These are phyloP conservation scores for Backusella luteola DNA, from an alignment of 192 early-diverging fungal genomes.

Conservation along the genomic window DNA sequence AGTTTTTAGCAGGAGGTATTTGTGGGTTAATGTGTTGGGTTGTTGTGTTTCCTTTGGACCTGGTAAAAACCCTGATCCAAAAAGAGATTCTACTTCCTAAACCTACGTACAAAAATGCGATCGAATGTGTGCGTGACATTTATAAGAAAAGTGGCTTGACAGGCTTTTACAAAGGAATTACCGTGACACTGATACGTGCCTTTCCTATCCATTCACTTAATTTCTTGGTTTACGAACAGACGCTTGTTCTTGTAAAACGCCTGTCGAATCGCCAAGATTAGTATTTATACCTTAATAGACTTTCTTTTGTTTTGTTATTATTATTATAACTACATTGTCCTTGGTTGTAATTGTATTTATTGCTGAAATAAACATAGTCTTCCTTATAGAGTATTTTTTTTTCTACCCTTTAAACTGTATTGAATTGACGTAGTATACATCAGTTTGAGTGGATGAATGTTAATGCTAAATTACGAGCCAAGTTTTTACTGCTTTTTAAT, in stretches of 20 bases:
- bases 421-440: no score
- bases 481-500: not conserved
- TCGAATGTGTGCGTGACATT: constrained; percentile 51
- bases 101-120: constrained; percentile 41
- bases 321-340: not conserved
- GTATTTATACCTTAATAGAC: constrained; percentile 6
- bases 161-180: constrained; percentile 71
- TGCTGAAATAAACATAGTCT: not conserved
- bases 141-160: constrained; percentile 49
- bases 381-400: no score
- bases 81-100: constrained; percentile 60
- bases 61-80: constrained; percentile 73
- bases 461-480: no score
- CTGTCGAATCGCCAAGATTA: constrained; percentile 2
- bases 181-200: constrained; percentile 72
- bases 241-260: constrained; percentile 23
- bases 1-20: constrained; percentile 72
- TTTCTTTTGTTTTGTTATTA: not conserved
- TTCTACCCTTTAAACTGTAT: no score
- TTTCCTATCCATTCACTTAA: constrained; percentile 81
- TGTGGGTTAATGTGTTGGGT: constrained; percentile 80
- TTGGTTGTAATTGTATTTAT: not conserved
- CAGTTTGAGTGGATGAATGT: no score
- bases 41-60: constrained; percentile 72
- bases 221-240: constrained; percentile 75